phyloP scores from a whole-genome alignment of 495 filamentous ascomycete genomes.

The Penicillium flavigenum region DNA sequence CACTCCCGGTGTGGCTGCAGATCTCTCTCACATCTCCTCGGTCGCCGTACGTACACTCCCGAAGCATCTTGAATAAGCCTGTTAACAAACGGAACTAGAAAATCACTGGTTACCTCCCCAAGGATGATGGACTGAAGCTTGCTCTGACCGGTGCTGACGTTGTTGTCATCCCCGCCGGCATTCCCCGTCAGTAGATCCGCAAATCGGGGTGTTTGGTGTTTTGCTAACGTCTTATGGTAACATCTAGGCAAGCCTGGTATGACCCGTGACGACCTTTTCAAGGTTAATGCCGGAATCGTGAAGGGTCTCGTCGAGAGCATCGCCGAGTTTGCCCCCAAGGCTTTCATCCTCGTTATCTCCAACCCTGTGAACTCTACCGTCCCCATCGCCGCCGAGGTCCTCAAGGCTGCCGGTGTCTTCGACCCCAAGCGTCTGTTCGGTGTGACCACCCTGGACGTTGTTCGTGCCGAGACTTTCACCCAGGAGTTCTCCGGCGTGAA shows the following conservation, averaged over 20 bases:
- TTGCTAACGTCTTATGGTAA: constrained; percentile 15
- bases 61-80: neutral
- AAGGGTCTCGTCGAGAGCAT: constrained; percentile 80
- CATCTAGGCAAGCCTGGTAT: constrained; percentile 91
- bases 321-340: constrained; percentile 84
- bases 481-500: constrained; percentile 78
- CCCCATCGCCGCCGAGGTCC: constrained; percentile 92
- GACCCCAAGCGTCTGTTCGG: constrained; percentile 92
- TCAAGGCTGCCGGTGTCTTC: constrained; percentile 90
- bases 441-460: constrained; percentile 97
- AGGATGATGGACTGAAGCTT: constrained; percentile 83
- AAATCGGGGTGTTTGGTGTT: neutral
- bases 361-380: constrained; percentile 99
- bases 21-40: constrained; percentile 96
- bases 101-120: constrained; percentile 85
- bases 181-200: constrained; percentile 76
- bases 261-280: constrained; percentile 99
- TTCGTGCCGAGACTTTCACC: constrained; percentile 96
- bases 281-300: constrained; percentile 95
- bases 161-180: constrained; percentile 94
- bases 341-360: constrained; percentile 93
- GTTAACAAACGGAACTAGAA: constrained; percentile 56
- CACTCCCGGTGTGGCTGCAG: constrained; percentile 91
- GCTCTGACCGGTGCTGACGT: constrained; percentile 90
- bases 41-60: constrained; percentile 65